phyloP scores from a whole-genome alignment of 2,329 filamentous ascomycete genomes.

The Trichoderma citrinoviride region DNA sequence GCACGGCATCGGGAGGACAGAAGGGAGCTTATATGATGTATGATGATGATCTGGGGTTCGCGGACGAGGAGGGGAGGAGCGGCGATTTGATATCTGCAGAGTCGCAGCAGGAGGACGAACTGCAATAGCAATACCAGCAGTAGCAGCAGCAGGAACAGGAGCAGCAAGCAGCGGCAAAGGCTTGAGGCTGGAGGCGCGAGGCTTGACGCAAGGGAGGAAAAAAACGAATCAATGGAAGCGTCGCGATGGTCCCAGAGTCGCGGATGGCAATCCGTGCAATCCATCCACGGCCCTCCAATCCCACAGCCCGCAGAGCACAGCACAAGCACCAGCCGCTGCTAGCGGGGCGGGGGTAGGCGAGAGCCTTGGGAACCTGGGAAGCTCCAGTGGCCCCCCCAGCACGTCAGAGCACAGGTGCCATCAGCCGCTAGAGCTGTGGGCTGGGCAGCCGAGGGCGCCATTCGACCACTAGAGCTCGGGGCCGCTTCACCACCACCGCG shows the following conservation, averaged over 20 bases:
- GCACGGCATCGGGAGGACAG: too few species aligned
- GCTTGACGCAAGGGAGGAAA: not conserved
- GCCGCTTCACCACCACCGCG: not conserved
- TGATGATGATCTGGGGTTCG: not conserved
- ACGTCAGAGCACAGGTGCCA: not conserved
- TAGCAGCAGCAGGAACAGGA: not conserved
- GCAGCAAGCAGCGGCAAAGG: not conserved
- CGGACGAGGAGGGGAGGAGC: not conserved
- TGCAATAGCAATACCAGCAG: too few species aligned
- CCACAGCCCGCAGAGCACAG: too few species aligned
- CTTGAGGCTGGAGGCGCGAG: too few species aligned
- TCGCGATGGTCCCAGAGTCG: not conserved
- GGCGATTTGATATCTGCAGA: not conserved
- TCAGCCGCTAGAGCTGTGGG: slow-evolving; percentile 6
- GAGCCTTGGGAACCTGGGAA: not conserved
- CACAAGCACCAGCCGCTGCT: not conserved
- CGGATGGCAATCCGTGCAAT: not conserved
- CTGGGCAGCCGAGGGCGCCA: not conserved
- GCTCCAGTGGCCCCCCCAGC: slow-evolving; percentile 3
- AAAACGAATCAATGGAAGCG: not conserved
- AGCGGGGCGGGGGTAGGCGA: not conserved
- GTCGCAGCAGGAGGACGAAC: too few species aligned
- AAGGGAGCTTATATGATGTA: not conserved
- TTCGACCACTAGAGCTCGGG: slow-evolving; percentile 5
- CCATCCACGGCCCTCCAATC: too few species aligned